Base-by-base conservation (phyloP, 495 filamentous ascomycete genomes). In the Xeromyces bisporus region DNA sequence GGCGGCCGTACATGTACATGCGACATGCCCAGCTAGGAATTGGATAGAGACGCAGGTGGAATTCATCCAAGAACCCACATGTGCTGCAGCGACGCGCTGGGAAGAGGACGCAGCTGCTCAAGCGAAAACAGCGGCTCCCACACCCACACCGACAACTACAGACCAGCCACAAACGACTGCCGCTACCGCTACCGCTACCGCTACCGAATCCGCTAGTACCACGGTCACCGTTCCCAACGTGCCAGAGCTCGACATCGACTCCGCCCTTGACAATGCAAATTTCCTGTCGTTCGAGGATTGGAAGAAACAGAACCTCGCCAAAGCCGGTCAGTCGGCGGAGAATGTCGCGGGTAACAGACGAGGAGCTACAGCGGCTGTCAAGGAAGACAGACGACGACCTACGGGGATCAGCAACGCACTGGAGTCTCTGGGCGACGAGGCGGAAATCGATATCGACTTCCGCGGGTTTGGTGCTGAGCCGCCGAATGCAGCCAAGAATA, bases 211-310 rank as follows among this genome's bases (percentile, higher is more conserved):
- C 3, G 23, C 38, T 7, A 28, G 23, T 9, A 23, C 39, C 10
- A 25, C 28, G 15, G 5, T 36, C 5, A 37, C 31, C 5, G 40
- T 36, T 10, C 37, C 12, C 15, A 16, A 41, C 17, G 53, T 57
- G 8, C 41, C 42, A 8, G 69, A 75, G 15, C 38, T 52, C 16
- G 77, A 82, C 23, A 51, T 58, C 8, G 73, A 80, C 16, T 80
- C 75, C 0, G 71, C 78, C 11, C 67, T 93, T 6, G 78, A 86
- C 41, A 77, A 79, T 23, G 75, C 74, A 17, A 75, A 82, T 18
- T 96, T 97, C 47, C 77, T 97, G 31, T 94, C 89, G 0, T 97
- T 97, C 43, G 89, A 94, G 46, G 87, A 96, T 40, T 97, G 89
- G 89, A 94, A 91, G 57, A 81, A 80, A 44, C 80, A 86, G 61